Evolutionary conservation across 1,284 basidiomycete species (phyloP).

Genomic region (Trichosporon sp.): DNA sequence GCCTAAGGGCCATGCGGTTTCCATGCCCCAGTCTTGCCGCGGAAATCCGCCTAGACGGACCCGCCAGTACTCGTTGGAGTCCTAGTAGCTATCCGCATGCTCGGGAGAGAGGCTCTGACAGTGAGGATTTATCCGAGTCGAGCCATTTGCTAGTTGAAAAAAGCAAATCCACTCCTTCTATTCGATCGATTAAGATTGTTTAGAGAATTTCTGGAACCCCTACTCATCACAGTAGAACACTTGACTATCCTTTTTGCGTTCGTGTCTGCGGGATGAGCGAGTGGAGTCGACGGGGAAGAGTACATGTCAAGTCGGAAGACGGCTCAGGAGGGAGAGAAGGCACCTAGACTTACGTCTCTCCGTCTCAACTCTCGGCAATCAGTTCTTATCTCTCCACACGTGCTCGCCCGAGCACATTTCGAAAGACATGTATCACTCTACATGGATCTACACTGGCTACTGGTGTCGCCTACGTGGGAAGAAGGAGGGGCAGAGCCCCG

Average conservation of each 20-base stretch:
- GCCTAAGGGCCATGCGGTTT: not conserved
- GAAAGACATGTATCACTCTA: slow-evolving; percentile 15
- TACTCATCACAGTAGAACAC: not conserved
- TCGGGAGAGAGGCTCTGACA: slow-evolving; percentile 20
- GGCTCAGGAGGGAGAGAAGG: too few species aligned
- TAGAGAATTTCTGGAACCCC: slow-evolving; percentile 20
- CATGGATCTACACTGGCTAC: slow-evolving; percentile 19
- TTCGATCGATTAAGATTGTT: slow-evolving; percentile 17
- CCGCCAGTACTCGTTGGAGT: not conserved
- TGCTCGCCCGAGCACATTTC: not conserved
- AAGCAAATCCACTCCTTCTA: slow-evolving; percentile 20
- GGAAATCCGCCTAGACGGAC: not conserved
- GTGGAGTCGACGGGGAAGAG: too few species aligned
- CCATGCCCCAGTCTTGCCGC: not conserved
- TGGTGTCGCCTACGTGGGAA: not conserved
- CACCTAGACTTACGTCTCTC: too few species aligned
- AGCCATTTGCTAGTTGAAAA: slow-evolving; percentile 20
- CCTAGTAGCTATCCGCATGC: slow-evolving; percentile 12
- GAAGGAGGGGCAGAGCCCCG: not conserved
- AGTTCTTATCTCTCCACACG: not conserved
- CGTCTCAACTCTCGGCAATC: not conserved
- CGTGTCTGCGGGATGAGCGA: too few species aligned
- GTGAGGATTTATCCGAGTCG: slow-evolving; percentile 21
- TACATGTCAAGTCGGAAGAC: too few species aligned
- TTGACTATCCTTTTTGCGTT: not conserved